These are phyloP conservation scores for Cyberlindnera mrakii DNA, from an alignment of 805 yeast species.

Conservation along the genomic window DNA sequence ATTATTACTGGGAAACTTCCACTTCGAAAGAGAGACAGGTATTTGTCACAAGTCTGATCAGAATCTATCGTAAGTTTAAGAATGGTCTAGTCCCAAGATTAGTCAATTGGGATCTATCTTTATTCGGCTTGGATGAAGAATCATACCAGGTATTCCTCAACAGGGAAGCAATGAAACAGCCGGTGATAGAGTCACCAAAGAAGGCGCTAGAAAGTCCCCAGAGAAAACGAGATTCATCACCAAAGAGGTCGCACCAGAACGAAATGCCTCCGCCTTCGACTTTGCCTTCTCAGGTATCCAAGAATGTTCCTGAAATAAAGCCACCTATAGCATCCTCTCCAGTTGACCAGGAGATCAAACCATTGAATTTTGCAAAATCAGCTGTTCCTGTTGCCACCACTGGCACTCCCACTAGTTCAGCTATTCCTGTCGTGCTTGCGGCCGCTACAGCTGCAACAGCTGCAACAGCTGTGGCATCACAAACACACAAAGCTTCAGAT, in stretches of 20 bases:
- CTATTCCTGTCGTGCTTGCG: background rate
- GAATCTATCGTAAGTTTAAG: conserved; percentile 48
- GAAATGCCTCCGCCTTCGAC: background rate
- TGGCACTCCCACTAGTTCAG: too few species aligned
- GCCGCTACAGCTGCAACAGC: background rate
- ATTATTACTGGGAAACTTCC: conserved; percentile 77
- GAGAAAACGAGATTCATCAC: background rate
- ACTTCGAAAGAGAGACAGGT: conserved; percentile 52
- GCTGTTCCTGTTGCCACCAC: too few species aligned
- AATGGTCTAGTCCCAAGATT: conserved; percentile 49
- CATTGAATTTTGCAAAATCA: too few species aligned
- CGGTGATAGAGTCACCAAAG: conserved; percentile 3
- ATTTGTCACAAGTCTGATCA: conserved; percentile 47
- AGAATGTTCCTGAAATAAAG: too few species aligned
- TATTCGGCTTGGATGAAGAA: conserved; percentile 33
- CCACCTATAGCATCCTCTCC: too few species aligned
- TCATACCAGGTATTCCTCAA: conserved; percentile 25
- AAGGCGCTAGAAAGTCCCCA: background rate
- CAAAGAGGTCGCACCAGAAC: background rate
- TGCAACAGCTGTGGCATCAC: background rate
- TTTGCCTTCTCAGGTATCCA: background rate
- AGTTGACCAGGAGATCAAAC: too few species aligned
- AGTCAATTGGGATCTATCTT: conserved; percentile 42
- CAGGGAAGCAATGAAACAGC: conserved; percentile 8
- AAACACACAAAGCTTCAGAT: background rate